Evolutionary conservation across 2,329 filamentous ascomycete species (phyloP).

Genomic region (Chrysoporthe austroafricana): DNA sequence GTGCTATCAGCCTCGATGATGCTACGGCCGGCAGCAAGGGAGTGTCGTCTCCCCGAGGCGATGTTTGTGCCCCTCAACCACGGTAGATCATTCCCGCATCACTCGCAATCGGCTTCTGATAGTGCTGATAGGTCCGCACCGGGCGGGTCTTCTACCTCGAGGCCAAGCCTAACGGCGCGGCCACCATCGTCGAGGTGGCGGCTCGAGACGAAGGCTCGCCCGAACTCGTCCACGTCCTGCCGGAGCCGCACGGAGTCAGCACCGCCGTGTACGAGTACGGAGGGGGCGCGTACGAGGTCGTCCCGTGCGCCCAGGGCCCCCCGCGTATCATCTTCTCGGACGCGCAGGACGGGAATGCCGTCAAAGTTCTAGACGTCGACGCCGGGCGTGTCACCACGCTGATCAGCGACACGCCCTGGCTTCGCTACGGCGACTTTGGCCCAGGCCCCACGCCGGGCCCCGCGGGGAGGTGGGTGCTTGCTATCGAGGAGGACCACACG

Average conservation of each 20-base stretch:
- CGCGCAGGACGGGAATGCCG: slow-evolving; percentile 41
- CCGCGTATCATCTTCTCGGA: slow-evolving; percentile 51
- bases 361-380: slow-evolving; percentile 48
- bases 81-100: not conserved
- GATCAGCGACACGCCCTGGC: slow-evolving; percentile 34
- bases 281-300: slow-evolving; percentile 20
- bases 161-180: slow-evolving; percentile 44
- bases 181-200: slow-evolving; percentile 48
- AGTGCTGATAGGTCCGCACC: slow-evolving; percentile 33
- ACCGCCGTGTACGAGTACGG: slow-evolving; percentile 25
- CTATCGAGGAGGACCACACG: slow-evolving; percentile 56
- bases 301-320: slow-evolving; percentile 34
- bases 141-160: slow-evolving; percentile 45
- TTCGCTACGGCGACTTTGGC: slow-evolving; percentile 53
- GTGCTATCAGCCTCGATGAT: slow-evolving; percentile 43
- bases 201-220: slow-evolving; percentile 30
- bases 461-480: slow-evolving; percentile 47
- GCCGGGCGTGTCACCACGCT: slow-evolving; percentile 40
- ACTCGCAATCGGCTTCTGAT: slow-evolving; percentile 1
- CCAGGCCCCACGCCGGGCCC: slow-evolving; percentile 34
- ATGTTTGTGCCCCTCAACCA: slow-evolving; percentile 34
- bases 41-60: slow-evolving; percentile 42
- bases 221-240: slow-evolving; percentile 11
- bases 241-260: slow-evolving; percentile 30
- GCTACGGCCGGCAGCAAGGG: slow-evolving; percentile 41